phyloP scores from a whole-genome alignment of 441 rosid species.

The Gossypium lobatum region DNA sequence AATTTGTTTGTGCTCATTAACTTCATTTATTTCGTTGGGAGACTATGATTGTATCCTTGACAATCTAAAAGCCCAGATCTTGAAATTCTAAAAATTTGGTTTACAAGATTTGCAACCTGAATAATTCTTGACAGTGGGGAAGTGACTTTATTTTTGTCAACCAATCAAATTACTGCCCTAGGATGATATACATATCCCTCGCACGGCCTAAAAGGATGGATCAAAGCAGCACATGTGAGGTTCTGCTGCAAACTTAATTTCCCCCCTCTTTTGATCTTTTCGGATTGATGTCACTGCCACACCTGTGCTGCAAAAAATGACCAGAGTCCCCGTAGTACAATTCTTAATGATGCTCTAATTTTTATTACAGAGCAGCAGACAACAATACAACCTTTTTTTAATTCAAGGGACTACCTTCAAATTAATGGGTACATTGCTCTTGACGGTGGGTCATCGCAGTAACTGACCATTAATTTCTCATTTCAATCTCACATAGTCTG shows the following conservation, averaged over 20 bases:
- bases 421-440: not conserved
- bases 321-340: not conserved
- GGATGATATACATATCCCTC: not conserved
- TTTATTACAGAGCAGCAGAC: not conserved
- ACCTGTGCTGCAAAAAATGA: not conserved
- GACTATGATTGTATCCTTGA: not conserved
- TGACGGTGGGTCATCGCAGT: not conserved
- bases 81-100: not conserved
- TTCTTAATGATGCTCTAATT: not conserved
- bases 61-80: not conserved
- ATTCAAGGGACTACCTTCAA: not conserved
- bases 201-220: constrained; percentile 3
- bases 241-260: not conserved
- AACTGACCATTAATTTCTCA: not conserved
- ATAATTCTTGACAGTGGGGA: not conserved
- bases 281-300: not conserved
- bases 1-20: not conserved
- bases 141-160: not conserved
- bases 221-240: constrained; percentile 5
- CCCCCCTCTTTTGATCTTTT: not conserved
- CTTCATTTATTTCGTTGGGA: not conserved
- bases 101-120: not conserved
- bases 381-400: not conserved
- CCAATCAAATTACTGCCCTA: not conserved
- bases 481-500: not conserved